Conservation (phyloP, 148 eudicot species). For the Oxyria digyna region DNA sequence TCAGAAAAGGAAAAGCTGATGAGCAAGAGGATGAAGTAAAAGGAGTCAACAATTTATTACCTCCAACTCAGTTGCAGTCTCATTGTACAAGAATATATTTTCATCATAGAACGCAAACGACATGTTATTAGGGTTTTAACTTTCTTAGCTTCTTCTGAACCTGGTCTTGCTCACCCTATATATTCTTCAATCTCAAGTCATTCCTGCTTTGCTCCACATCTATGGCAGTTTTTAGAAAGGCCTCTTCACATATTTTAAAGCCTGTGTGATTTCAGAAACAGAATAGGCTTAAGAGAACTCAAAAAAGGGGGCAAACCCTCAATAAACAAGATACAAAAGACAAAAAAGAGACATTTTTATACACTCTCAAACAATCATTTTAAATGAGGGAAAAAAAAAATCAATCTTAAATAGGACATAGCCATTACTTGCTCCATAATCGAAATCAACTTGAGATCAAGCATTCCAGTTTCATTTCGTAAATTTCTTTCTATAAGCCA, state of each 20-base stretch:
- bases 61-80: constrained; percentile 36
- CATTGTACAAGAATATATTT: constrained; percentile 41
- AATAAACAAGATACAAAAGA: constrained; percentile 8
- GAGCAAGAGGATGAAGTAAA: neutral
- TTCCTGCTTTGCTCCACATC: constrained; percentile 48
- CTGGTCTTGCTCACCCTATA: constrained; percentile 39
- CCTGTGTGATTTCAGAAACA: constrained; percentile 12
- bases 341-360: neutral
- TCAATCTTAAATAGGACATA: neutral
- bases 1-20: neutral
- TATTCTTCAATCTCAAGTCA: constrained; percentile 57
- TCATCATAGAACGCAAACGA: constrained; percentile 58
- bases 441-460: too few relatives aligned
- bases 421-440: neutral
- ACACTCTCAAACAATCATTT: neutral
- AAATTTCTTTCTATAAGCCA: too few relatives aligned
- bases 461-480: too few relatives aligned
- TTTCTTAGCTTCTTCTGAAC: constrained; percentile 46
- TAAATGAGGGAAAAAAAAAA: neutral
- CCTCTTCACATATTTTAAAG: constrained; percentile 18
- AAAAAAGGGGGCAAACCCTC: neutral
- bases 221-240: constrained; percentile 32
- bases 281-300: neutral
- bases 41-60: constrained; percentile 17
- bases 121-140: constrained; percentile 39